Evolutionary conservation across 257 asterid species (phyloP).

Genomic region (Sherardia arvensis): DNA sequence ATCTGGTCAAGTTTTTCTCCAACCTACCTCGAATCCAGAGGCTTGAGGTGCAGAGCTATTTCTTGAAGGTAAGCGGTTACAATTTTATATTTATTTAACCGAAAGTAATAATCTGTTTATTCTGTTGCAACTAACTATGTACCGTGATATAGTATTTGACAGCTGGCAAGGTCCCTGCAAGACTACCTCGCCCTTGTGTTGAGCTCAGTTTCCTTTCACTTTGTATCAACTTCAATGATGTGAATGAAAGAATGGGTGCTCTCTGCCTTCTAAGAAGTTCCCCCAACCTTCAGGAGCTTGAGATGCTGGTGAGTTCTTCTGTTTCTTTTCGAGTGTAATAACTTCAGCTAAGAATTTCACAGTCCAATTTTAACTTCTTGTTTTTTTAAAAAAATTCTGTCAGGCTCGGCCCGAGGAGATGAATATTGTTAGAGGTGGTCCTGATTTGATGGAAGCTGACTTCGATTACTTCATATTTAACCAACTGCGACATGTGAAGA

Average conservation of each 20-base stretch:
- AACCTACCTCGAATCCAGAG: constrained; percentile 78
- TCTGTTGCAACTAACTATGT: background rate
- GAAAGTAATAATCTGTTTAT: too few species aligned
- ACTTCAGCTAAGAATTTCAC: too few species aligned
- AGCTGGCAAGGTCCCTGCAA: constrained; percentile 68
- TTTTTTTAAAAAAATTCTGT: background rate
- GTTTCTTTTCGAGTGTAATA: background rate
- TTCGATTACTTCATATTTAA: constrained; percentile 31
- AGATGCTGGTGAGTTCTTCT: constrained; percentile 58
- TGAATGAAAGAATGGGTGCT: constrained; percentile 66
- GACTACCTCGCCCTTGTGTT: constrained; percentile 50
- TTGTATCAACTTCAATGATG: constrained; percentile 56
- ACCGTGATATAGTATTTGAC: constrained; percentile 58
- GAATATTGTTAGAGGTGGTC: constrained; percentile 13
- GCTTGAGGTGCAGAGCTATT: constrained; percentile 91
- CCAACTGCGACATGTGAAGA: constrained; percentile 54
- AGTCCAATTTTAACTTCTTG: constrained; percentile 1
- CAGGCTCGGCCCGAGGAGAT: constrained; percentile 84
- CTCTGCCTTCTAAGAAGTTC: constrained; percentile 84
- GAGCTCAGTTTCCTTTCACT: constrained; percentile 82
- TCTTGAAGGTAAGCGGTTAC: constrained; percentile 75
- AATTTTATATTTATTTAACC: too few species aligned
- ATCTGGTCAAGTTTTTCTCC: constrained; percentile 68
- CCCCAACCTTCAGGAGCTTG: constrained; percentile 92
- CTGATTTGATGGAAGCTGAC: constrained; percentile 24